Percentiles rank a stretch among this genome's conserved stretches.
Conservation (phyloP, 2,329 filamentous ascomycete genomes). For the Arachnopeziza araneosa region DNA sequence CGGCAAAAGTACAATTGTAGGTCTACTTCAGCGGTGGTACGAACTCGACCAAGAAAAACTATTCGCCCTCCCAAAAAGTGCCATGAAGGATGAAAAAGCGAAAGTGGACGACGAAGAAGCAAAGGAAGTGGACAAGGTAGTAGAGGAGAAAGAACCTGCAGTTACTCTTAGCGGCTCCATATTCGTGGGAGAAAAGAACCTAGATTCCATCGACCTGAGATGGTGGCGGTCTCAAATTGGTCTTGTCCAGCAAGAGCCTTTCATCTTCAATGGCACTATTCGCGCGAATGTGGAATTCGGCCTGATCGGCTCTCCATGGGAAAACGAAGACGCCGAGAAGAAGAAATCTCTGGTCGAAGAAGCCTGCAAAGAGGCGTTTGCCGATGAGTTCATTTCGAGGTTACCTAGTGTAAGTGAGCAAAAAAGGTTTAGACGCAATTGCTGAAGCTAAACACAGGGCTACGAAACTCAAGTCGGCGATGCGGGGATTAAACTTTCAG, state of each 20-base stretch:
- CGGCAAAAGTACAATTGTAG: constrained; percentile 40
- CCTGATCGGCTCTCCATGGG: constrained; percentile 35
- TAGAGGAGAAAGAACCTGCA: too few relatives aligned
- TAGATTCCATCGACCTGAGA: constrained; percentile 52
- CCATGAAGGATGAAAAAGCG: constrained; percentile 37
- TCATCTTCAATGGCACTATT: constrained; percentile 62
- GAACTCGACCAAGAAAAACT: constrained; percentile 41
- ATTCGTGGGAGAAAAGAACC: constrained; percentile 52
- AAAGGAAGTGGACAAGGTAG: neutral
- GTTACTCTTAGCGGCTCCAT: constrained; percentile 17
- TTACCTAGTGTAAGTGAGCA: constrained; percentile 44
- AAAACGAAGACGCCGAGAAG: constrained; percentile 44
- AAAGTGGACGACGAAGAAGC: constrained; percentile 19
- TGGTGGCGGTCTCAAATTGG: constrained; percentile 58
- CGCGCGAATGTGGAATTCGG: constrained; percentile 58
- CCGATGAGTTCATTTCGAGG: constrained; percentile 71
- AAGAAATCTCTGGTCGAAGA: constrained; percentile 38
- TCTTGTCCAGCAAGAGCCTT: constrained; percentile 63
- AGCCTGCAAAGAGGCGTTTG: constrained; percentile 55
- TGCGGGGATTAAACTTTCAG: constrained; percentile 72
- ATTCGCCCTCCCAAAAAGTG: constrained; percentile 19
- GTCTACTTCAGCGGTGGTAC: constrained; percentile 64
- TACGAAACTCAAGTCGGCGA: constrained; percentile 73
- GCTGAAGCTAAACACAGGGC: constrained; percentile 32
- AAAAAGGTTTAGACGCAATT: neutral